phyloP scores from a whole-genome alignment of 148 eudicot species.

The Drosera capensis region DNA sequence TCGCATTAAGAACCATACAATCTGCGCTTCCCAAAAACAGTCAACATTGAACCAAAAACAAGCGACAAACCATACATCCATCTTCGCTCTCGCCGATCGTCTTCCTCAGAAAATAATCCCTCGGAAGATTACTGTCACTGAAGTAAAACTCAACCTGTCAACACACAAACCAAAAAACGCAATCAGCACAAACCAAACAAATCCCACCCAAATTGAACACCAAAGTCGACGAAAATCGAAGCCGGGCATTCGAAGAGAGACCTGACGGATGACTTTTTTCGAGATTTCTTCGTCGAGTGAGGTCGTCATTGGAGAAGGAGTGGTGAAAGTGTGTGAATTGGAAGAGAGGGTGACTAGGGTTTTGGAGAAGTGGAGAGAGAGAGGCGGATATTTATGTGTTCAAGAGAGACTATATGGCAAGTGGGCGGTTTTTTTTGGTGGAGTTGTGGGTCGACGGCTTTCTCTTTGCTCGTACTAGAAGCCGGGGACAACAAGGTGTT shows the following conservation, averaged over 20 bases:
- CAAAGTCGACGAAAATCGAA: background rate
- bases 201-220: background rate
- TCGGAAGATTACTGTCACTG: conserved; percentile 87
- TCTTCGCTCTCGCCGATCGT: conserved; percentile 61
- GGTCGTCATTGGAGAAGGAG: background rate
- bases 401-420: no score
- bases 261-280: conserved; percentile 86
- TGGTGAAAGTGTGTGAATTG: background rate
- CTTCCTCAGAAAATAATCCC: conserved; percentile 46
- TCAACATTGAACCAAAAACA: background rate
- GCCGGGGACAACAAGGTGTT: no score
- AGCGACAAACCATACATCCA: conserved; percentile 44
- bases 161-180: background rate
- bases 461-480: no score
- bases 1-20: no score
- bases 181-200: background rate
- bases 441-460: no score
- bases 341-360: no score
- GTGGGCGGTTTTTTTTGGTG: no score
- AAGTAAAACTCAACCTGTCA: conserved; percentile 84
- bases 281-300: conserved; percentile 50
- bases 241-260: conserved; percentile 1
- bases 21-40: no score
- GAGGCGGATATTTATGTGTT: no score
- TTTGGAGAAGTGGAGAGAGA: background rate